Evolutionary conservation across 306 rosid genomes (phyloP).

Genomic region (Casuarina cunninghamiana): DNA sequence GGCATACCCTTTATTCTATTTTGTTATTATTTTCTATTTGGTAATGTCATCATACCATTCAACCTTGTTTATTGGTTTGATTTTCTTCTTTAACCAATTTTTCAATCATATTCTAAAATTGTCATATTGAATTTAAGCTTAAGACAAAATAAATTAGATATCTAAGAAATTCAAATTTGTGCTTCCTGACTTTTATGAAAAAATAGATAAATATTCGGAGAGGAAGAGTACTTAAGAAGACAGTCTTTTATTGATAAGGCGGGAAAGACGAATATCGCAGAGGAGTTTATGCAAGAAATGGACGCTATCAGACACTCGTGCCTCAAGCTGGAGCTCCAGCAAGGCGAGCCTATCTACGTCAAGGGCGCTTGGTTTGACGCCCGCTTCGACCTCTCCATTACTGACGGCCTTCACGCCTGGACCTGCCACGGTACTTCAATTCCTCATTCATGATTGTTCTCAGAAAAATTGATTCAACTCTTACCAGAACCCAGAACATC

Average conservation of each 20-base stretch:
- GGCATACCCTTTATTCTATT: too few species aligned
- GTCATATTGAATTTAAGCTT: too few species aligned
- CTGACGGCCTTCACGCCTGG: slow-evolving; percentile 77
- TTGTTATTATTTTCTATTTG: too few species aligned
- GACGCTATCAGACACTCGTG: slow-evolving; percentile 59
- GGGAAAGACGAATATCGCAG: background rate
- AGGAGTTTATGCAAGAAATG: slow-evolving; percentile 15
- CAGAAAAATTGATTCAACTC: background rate
- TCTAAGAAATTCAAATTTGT: background rate
- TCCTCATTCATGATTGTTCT: background rate
- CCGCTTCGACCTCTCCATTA: slow-evolving; percentile 66
- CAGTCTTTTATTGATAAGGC: background rate
- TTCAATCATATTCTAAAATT: too few species aligned
- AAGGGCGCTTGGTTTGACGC: slow-evolving; percentile 65
- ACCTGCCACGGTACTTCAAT: slow-evolving; percentile 52
- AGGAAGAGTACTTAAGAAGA: background rate
- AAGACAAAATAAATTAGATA: too few species aligned
- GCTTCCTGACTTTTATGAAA: background rate
- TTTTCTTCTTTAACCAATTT: too few species aligned
- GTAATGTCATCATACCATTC: too few species aligned
- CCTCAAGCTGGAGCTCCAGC: slow-evolving; percentile 49
- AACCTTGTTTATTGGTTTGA: too few species aligned
- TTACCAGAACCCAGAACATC: slow-evolving; percentile 1
- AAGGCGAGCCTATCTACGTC: slow-evolving; percentile 51
- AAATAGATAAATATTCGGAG: background rate